These are phyloP conservation scores for Musa balbisiana DNA, from an alignment of 202 grass and related monocot genomes.

Conservation along the genomic window DNA sequence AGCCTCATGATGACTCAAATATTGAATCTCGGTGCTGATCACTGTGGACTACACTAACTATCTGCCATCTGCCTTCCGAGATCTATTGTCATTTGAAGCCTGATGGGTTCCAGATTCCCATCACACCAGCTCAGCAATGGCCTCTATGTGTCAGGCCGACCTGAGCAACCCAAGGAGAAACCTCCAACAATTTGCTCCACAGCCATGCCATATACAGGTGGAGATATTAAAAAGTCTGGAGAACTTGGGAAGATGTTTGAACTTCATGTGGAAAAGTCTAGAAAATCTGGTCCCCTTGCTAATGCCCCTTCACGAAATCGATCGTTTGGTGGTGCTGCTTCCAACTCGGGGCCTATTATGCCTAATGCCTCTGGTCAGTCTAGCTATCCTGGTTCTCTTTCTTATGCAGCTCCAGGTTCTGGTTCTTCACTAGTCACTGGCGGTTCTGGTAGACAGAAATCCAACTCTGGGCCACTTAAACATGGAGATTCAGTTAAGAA, in stretches of 20 bases:
- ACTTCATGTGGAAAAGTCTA: conserved; percentile 18
- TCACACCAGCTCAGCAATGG: conserved; percentile 23
- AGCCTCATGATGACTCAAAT: not conserved
- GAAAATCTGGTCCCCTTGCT: conserved; percentile 17
- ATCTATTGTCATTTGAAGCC: not conserved
- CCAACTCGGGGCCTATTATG: conserved; percentile 15
- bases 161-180: conserved; percentile 20
- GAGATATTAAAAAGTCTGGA: conserved; percentile 24
- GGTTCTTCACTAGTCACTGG: conserved; percentile 12
- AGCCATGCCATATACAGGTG: conserved; percentile 21
- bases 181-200: conserved; percentile 16
- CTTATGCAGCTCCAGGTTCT: conserved; percentile 12
- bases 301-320: conserved; percentile 13
- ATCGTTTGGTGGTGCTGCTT: conserved; percentile 17
- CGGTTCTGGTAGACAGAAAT: conserved; percentile 15
- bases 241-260: conserved; percentile 23
- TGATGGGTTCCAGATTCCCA: conserved; percentile 15
- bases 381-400: conserved; percentile 3
- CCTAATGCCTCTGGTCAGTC: conserved; percentile 16
- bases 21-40: not conserved
- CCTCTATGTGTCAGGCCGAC: conserved; percentile 16
- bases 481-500: conserved; percentile 19
- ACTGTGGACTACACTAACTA: not conserved
- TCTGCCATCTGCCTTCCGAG: not conserved
- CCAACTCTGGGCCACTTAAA: conserved; percentile 22